Conservation (phyloP, 768 basidiomycete species). For the Kwoniella shandongensis region DNA sequence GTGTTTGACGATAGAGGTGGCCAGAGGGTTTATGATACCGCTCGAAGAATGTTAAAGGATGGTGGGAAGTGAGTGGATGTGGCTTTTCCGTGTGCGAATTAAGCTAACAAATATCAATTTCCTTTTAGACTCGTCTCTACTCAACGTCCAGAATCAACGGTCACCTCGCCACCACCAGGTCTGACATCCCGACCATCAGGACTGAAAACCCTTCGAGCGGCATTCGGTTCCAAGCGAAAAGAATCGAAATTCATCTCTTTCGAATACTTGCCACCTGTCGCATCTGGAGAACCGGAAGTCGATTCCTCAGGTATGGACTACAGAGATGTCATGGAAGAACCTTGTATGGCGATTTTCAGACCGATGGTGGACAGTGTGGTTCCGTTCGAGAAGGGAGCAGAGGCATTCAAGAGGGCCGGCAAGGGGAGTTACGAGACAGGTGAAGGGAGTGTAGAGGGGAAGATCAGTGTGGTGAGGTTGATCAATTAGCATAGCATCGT, state of each 20-base stretch:
- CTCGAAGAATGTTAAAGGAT: constrained; percentile 62
- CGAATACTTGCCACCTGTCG: constrained; percentile 40
- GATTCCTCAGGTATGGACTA: constrained; percentile 48
- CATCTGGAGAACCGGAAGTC: constrained; percentile 47
- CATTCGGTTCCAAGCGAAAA: constrained; percentile 40
- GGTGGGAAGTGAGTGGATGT: constrained; percentile 51
- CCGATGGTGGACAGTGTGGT: constrained; percentile 34
- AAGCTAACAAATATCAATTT: background rate
- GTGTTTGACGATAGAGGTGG: constrained; percentile 83
- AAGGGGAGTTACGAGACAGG: constrained; percentile 9
- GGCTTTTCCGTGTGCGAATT: background rate
- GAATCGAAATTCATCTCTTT: constrained; percentile 44
- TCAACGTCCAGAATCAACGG: constrained; percentile 15
- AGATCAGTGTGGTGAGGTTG: constrained; percentile 30
- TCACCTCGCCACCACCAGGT: constrained; percentile 16
- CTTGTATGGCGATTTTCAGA: constrained; percentile 37
- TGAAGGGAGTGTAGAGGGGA: no score
- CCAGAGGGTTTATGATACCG: constrained; percentile 72
- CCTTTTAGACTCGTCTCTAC: constrained; percentile 59
- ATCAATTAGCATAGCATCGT: constrained; percentile 27
- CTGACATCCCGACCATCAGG: constrained; percentile 29
- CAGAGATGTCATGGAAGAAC: constrained; percentile 49
- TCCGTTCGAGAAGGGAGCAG: constrained; percentile 46
- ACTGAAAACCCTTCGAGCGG: constrained; percentile 42
- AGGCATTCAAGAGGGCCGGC: constrained; percentile 35